These are phyloP conservation scores for Skeletonema grethae DNA, from an alignment of 108 stramenopile genomes.

Conservation along the genomic window DNA sequence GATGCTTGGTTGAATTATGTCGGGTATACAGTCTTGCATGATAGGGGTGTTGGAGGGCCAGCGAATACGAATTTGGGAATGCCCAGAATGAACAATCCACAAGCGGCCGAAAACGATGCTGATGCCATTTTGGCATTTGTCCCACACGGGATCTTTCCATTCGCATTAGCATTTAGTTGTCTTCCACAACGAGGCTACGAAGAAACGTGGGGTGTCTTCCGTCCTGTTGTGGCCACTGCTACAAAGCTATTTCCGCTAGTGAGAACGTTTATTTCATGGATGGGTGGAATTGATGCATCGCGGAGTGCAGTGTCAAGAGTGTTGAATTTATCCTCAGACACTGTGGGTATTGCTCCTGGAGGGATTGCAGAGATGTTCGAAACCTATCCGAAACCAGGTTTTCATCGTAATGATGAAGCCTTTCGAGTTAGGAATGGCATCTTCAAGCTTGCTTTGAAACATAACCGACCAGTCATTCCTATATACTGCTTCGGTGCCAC, in stretches of 20 bases:
- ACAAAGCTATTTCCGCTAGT: constrained; percentile 79
- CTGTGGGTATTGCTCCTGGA: constrained; percentile 80
- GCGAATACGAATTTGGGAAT: constrained; percentile 3
- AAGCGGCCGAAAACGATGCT: neutral
- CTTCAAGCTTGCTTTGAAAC: constrained; percentile 81
- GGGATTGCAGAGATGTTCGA: constrained; percentile 96
- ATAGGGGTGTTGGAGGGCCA: constrained; percentile 18
- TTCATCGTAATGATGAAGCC: constrained; percentile 81
- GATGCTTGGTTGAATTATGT: constrained; percentile 79
- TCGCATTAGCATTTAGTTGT: constrained; percentile 80
- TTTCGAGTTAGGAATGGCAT: constrained; percentile 78
- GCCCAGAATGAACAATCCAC: constrained; percentile 40
- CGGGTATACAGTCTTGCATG: constrained; percentile 72
- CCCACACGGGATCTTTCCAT: constrained; percentile 95
- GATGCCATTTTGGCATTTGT: constrained; percentile 78
- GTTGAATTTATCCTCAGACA: constrained; percentile 32
- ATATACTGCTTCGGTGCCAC: constrained; percentile 91
- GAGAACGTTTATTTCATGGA: constrained; percentile 66
- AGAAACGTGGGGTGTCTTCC: constrained; percentile 69
- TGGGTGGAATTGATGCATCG: constrained; percentile 75
- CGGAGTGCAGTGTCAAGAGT: constrained; percentile 59
- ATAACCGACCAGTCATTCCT: constrained; percentile 81
- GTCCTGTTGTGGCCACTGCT: constrained; percentile 84
- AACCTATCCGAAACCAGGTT: constrained; percentile 74
- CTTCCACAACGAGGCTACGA: constrained; percentile 51